Evolutionary conservation across 345 rosid genomes (phyloP).

Genomic region (Brassica napus): Da-Ae NC_063442.1:40360001-40360500

Average conservation of each 20-base stretch:
- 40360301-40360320: neutral
- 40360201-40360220: constrained; percentile 90
- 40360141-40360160: constrained; percentile 94
- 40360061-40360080: neutral
- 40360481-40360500: too few species aligned
- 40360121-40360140: neutral
- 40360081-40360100: constrained; percentile 7
- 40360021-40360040: constrained; percentile 59
- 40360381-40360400: too few species aligned
- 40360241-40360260: constrained; percentile 63
- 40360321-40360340: too few species aligned
- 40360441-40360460: too few species aligned
- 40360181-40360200: constrained; percentile 85
- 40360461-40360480: too few species aligned
- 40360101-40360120: neutral
- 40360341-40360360: too few species aligned
- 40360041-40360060: constrained; percentile 51
- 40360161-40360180: constrained; percentile 99
- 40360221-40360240: constrained; percentile 64
- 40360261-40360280: constrained; percentile 65
- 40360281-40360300: neutral
- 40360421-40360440: too few species aligned
- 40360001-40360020: constrained; percentile 72
- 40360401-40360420: too few species aligned
- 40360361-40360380: too few species aligned